These are phyloP conservation scores for Dactylellina haptotyla DNA, from an alignment of 2,329 filamentous ascomycete genomes.

Conservation along the genomic window DNA sequence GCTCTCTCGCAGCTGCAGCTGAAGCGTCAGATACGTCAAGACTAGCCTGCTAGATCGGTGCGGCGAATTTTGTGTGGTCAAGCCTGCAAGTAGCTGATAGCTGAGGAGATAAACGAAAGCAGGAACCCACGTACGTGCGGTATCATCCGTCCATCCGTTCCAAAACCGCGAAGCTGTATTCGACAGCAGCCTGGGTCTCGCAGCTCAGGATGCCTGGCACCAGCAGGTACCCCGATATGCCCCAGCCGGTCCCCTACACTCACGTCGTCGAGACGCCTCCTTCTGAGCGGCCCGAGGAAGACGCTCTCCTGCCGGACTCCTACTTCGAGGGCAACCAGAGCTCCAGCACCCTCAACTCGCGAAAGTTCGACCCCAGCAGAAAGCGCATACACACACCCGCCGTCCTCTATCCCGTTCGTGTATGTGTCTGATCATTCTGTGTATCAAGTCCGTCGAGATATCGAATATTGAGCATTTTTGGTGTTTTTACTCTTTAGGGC, in stretches of 20 bases:
- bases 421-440: slow-evolving; percentile 7
- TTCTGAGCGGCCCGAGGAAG: slow-evolving; percentile 9
- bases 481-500: slow-evolving; percentile 13
- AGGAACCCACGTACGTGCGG: too few species aligned
- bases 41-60: too few species aligned
- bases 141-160: too few species aligned
- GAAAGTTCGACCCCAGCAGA: slow-evolving; percentile 45
- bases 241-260: slow-evolving; percentile 43
- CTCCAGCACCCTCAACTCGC: slow-evolving; percentile 50
- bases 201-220: slow-evolving; percentile 47
- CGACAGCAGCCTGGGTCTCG: slow-evolving; percentile 13
- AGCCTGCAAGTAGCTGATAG: too few species aligned
- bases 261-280: slow-evolving; percentile 49
- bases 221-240: slow-evolving; percentile 46
- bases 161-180: slow-evolving; percentile 34
- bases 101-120: too few species aligned
- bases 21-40: too few species aligned
- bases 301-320: slow-evolving; percentile 27
- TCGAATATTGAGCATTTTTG: too few species aligned
- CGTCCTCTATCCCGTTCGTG: slow-evolving; percentile 50
- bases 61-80: too few species aligned
- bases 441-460: not conserved
- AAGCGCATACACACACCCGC: slow-evolving; percentile 50
- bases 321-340: slow-evolving; percentile 54
- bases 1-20: too few species aligned